These are phyloP conservation scores for Buxus sempervirens DNA, from an alignment of 164 flowering plant genomes.

Conservation along the genomic window DNA sequence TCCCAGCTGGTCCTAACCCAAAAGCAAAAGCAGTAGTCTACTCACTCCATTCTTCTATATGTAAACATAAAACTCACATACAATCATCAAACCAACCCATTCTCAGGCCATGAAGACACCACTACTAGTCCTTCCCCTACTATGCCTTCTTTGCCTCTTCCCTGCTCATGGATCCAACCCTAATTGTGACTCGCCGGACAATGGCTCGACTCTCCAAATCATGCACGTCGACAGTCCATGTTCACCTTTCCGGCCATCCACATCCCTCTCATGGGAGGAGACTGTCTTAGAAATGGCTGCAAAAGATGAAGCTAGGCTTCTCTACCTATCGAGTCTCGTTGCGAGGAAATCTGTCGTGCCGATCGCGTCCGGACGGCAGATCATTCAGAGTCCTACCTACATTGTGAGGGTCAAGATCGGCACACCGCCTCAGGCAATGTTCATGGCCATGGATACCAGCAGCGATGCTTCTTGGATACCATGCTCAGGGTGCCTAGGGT, in stretches of 20 bases:
- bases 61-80: no score
- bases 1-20: no score
- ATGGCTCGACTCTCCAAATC: slow-evolving; percentile 32
- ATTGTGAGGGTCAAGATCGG: slow-evolving; percentile 45
- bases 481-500: slow-evolving; percentile 51
- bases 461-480: slow-evolving; percentile 55
- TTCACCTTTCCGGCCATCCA: slow-evolving; percentile 30
- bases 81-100: not conserved
- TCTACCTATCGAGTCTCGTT: slow-evolving; percentile 23
- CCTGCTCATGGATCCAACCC: not conserved
- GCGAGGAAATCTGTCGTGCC: slow-evolving; percentile 39
- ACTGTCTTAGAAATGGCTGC: slow-evolving; percentile 35
- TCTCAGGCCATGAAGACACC: not conserved
- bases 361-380: slow-evolving; percentile 44
- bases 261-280: slow-evolving; percentile 32
- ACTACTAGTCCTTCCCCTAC: not conserved
- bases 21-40: no score
- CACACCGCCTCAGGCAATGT: slow-evolving; percentile 45
- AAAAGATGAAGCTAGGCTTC: slow-evolving; percentile 40
- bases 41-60: no score
- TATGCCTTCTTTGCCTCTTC: not conserved
- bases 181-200: not conserved
- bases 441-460: slow-evolving; percentile 55
- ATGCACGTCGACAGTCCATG: slow-evolving; percentile 40
- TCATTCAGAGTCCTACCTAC: slow-evolving; percentile 42